These are phyloP conservation scores for Saccharomyces hybrid DNA, from an alignment of 1,139 yeast genomes.

Conservation along the genomic window DNA sequence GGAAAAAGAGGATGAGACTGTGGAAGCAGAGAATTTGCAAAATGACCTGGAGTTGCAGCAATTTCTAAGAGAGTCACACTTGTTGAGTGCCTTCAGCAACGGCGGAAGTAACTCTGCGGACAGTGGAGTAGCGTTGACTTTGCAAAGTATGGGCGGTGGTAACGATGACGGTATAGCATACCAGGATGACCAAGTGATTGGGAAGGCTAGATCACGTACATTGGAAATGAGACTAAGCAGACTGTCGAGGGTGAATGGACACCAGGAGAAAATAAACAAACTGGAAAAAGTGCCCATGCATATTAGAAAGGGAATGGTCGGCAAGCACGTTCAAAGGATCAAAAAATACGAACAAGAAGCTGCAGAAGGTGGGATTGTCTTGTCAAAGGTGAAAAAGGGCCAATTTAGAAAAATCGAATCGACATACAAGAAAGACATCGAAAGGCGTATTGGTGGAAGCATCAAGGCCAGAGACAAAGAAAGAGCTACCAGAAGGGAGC, in stretches of 20 bases:
- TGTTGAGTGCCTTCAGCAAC: constrained; percentile 47
- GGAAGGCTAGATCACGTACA: constrained; percentile 70
- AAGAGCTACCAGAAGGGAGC: constrained; percentile 44
- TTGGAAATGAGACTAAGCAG: constrained; percentile 58
- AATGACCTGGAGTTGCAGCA: constrained; percentile 82
- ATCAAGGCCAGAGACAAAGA: constrained; percentile 27
- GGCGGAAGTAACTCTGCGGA: constrained; percentile 30
- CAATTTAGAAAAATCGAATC: constrained; percentile 53
- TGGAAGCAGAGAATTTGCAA: constrained; percentile 45
- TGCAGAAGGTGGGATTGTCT: constrained; percentile 76
- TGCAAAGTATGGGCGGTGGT: constrained; percentile 42
- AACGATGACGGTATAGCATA: constrained; percentile 13
- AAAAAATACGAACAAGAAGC: constrained; percentile 67
- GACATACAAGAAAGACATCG: constrained; percentile 36
- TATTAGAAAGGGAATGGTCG: constrained; percentile 76
- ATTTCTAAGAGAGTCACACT: constrained; percentile 76
- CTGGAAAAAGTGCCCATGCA: constrained; percentile 82
- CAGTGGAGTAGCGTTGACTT: constrained; percentile 73
- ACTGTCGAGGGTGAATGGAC: constrained; percentile 46
- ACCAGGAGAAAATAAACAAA: constrained; percentile 31
- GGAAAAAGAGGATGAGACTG: constrained; percentile 27
- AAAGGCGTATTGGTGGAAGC: constrained; percentile 51
- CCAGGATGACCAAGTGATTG: constrained; percentile 62
- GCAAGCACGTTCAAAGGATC: constrained; percentile 46
- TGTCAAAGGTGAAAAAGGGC: constrained; percentile 59